Percentiles rank a stretch among this genome's conserved stretches.
Conservation (phyloP, 2,329 filamentous ascomycete genomes). For the Hypoxylon sp. region DNA sequence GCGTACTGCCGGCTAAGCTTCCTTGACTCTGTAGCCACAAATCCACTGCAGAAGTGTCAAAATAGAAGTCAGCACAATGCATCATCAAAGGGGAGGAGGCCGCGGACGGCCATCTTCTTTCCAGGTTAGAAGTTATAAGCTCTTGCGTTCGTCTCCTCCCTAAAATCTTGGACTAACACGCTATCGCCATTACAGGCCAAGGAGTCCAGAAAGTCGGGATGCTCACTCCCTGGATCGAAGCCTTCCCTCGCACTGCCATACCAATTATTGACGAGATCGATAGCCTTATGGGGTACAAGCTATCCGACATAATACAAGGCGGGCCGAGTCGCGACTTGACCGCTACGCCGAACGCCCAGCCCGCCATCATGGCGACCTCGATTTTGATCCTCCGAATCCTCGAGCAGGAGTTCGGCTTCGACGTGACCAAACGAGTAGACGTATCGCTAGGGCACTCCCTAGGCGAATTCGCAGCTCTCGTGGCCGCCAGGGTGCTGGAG, state of each 20-base stretch:
- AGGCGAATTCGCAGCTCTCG: constrained; percentile 91
- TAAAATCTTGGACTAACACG: constrained; percentile 20
- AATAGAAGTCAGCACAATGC: constrained; percentile 41
- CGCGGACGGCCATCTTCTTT: constrained; percentile 70
- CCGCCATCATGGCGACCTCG: constrained; percentile 95
- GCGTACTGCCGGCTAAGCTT: constrained; percentile 32
- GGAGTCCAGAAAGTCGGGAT: constrained; percentile 91
- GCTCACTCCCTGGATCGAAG: constrained; percentile 85
- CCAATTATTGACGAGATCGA: constrained; percentile 90
- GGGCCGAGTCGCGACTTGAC: constrained; percentile 84
- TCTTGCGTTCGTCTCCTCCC: background rate
- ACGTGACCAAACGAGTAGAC: constrained; percentile 76
- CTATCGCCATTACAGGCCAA: constrained; percentile 69
- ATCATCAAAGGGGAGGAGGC: constrained; percentile 52
- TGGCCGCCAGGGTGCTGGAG: constrained; percentile 82
- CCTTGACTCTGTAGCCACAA: constrained; percentile 20
- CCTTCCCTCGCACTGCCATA: constrained; percentile 81
- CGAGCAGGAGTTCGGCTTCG: constrained; percentile 86
- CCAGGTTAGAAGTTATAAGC: constrained; percentile 57
- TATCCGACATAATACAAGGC: constrained; percentile 81
- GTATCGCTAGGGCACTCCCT: constrained; percentile 90
- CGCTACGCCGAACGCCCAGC: constrained; percentile 87
- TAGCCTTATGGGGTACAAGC: constrained; percentile 75
- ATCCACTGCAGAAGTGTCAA: constrained; percentile 37
- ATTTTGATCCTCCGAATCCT: constrained; percentile 89